Conservation (phyloP, 2,329 filamentous ascomycete genomes). For the Didymella pomorum region DNA sequence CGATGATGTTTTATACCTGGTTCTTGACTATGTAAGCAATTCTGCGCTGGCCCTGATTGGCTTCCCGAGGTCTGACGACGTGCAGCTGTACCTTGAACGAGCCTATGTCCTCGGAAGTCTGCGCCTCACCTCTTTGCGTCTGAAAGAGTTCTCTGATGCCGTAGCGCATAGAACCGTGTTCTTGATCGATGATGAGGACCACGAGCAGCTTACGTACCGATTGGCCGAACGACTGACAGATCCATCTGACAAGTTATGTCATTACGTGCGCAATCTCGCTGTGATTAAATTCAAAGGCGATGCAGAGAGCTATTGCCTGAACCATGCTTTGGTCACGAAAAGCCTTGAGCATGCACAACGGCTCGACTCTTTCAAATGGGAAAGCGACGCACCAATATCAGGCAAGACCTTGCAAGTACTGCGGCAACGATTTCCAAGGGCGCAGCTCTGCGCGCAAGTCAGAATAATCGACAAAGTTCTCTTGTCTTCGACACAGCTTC, state of each 20-base stretch:
- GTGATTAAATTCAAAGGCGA: slow-evolving; percentile 28
- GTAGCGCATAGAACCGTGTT: slow-evolving; percentile 18
- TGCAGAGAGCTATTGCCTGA: slow-evolving; percentile 28
- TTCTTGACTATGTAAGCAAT: slow-evolving; percentile 26
- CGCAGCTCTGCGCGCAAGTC: slow-evolving; percentile 15
- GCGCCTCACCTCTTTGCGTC: slow-evolving; percentile 18
- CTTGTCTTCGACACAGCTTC: slow-evolving; percentile 19
- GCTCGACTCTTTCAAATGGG: slow-evolving; percentile 26
- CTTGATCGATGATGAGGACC: slow-evolving; percentile 22
- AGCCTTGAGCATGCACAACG: slow-evolving; percentile 19
- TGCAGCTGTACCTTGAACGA: slow-evolving; percentile 22
- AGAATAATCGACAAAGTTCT: slow-evolving; percentile 12
- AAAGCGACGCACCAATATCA: slow-evolving; percentile 19
- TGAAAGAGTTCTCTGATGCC: slow-evolving; percentile 28
- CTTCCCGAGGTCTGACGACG: slow-evolving; percentile 6
- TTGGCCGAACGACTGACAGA: slow-evolving; percentile 24
- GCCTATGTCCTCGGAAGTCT: slow-evolving; percentile 11
- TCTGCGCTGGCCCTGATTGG: slow-evolving; percentile 1
- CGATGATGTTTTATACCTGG: slow-evolving; percentile 30
- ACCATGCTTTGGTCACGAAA: slow-evolving; percentile 14
- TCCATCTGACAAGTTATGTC: slow-evolving; percentile 17
- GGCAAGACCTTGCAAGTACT: slow-evolving; percentile 3
- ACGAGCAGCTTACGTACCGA: slow-evolving; percentile 23
- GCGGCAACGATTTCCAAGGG: slow-evolving; percentile 14
- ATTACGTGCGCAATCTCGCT: slow-evolving; percentile 23